These are phyloP conservation scores for Termitomyces sp. DNA, from an alignment of 768 basidiomycete genomes.

Conservation along the genomic window DNA sequence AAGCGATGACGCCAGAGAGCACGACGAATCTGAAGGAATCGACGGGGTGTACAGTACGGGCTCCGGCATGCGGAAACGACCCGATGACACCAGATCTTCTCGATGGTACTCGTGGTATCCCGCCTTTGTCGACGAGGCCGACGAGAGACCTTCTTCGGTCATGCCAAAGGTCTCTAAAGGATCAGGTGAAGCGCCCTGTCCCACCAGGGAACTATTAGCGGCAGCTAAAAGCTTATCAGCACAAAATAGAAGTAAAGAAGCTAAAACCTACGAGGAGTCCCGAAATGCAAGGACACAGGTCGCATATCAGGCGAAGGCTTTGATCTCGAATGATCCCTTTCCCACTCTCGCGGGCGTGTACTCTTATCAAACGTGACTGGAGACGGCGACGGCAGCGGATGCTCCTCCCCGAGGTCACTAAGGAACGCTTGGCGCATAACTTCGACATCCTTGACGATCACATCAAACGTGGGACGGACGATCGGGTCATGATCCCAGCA, in stretches of 20 bases:
- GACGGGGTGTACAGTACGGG: conserved; percentile 34
- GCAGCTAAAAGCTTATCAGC: conserved; percentile 1
- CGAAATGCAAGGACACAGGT: conserved; percentile 23
- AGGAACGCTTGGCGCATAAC: conserved; percentile 32
- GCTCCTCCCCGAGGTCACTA: conserved; percentile 14
- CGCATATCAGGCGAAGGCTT: conserved; percentile 37
- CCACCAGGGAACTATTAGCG: neutral
- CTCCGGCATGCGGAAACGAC: conserved; percentile 29
- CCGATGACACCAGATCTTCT: conserved; percentile 30
- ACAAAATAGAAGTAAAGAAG: neutral
- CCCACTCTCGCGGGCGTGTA: conserved; percentile 8
- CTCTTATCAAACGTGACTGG: conserved; percentile 14
- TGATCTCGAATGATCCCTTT: conserved; percentile 8
- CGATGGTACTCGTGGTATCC: conserved; percentile 13
- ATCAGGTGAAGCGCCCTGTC: conserved; percentile 5
- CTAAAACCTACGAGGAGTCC: conserved; percentile 18
- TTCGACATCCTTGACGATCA: conserved; percentile 41
- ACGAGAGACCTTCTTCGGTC: conserved; percentile 15
- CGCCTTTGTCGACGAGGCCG: neutral
- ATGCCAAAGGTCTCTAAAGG: conserved; percentile 15
- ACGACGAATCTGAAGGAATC: conserved; percentile 12
- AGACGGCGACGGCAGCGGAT: neutral
- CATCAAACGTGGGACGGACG: conserved; percentile 47
- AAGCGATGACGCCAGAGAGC: conserved; percentile 11
- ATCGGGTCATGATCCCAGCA: conserved; percentile 57